Evolutionary conservation across 345 rosid genomes (phyloP).

Genomic region (Euphorbia peplus): DNA sequence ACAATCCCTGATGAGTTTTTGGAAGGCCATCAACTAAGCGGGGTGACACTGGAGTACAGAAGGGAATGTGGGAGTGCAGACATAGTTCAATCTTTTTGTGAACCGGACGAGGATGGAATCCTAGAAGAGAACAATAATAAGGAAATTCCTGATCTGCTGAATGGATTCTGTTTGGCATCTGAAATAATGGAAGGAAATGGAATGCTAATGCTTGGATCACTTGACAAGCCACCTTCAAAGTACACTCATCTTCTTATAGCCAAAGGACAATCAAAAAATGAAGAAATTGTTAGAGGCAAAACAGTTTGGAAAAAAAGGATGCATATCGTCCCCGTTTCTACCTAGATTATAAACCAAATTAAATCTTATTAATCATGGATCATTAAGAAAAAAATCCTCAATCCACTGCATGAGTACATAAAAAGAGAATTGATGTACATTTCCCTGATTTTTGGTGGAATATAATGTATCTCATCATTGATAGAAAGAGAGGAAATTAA

Average conservation of each 20-base stretch:
- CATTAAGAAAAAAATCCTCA: background rate
- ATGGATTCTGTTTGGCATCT: constrained; percentile 39
- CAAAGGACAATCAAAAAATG: constrained; percentile 29
- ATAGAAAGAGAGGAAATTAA: background rate
- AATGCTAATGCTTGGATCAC: constrained; percentile 34
- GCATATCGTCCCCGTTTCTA: constrained; percentile 23
- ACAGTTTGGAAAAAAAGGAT: constrained; percentile 52
- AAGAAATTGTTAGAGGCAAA: constrained; percentile 60
- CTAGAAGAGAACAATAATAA: constrained; percentile 18
- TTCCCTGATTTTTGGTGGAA: background rate
- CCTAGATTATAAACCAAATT: background rate
- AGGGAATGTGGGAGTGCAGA: constrained; percentile 60
- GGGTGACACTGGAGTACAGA: constrained; percentile 47
- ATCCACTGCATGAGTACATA: background rate
- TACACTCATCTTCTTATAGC: constrained; percentile 56
- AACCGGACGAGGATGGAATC: constrained; percentile 48
- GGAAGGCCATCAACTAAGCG: constrained; percentile 45
- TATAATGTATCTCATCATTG: background rate
- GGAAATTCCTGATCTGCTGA: constrained; percentile 20
- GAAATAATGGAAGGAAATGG: constrained; percentile 45
- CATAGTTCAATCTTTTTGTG: constrained; percentile 52
- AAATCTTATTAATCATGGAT: background rate
- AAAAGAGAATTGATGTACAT: background rate
- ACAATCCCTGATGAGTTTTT: constrained; percentile 48
- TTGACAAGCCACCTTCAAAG: constrained; percentile 25